Percentiles rank a stretch among this genome's conserved stretches.
Conservation (phyloP, 2,329 filamentous ascomycete genomes). For the Colletotrichum spinosum region DNA sequence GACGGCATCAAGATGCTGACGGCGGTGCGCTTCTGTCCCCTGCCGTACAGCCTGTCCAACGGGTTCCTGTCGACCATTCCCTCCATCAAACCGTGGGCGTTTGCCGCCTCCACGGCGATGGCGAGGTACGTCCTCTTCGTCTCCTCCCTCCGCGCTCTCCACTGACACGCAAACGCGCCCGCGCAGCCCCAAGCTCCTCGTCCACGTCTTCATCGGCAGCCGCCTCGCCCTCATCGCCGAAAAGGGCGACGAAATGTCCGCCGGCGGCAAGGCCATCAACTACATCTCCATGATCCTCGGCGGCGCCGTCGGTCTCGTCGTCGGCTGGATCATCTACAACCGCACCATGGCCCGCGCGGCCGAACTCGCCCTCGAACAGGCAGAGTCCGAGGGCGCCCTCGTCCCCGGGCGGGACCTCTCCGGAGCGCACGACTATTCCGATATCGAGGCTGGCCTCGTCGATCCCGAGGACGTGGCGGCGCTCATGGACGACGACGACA, state of each 20-base stretch:
- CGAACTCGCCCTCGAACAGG: slow-evolving; percentile 64
- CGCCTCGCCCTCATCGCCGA: slow-evolving; percentile 87
- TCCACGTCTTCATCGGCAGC: slow-evolving; percentile 92
- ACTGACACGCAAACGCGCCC: slow-evolving; percentile 20
- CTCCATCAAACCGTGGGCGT: slow-evolving; percentile 80
- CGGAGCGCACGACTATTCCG: slow-evolving; percentile 50
- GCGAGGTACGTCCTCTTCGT: slow-evolving; percentile 61
- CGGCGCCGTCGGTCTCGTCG: slow-evolving; percentile 75
- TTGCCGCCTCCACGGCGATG: slow-evolving; percentile 84
- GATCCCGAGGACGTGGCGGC: slow-evolving; percentile 64
- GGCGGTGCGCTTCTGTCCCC: slow-evolving; percentile 91
- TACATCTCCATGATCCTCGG: slow-evolving; percentile 84
- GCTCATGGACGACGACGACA: slow-evolving; percentile 69
- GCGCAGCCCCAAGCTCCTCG: slow-evolving; percentile 81
- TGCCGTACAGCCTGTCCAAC: slow-evolving; percentile 94
- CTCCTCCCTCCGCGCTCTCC: neutral
- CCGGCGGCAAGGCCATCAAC: slow-evolving; percentile 82
- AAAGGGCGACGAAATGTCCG: slow-evolving; percentile 83
- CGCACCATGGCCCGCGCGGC: slow-evolving; percentile 73
- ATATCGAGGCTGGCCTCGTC: slow-evolving; percentile 56
- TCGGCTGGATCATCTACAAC: slow-evolving; percentile 88
- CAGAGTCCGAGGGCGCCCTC: slow-evolving; percentile 37
- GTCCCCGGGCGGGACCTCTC: slow-evolving; percentile 30
- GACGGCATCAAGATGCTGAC: slow-evolving; percentile 90
- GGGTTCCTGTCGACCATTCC: slow-evolving; percentile 95